Conservation (phyloP, 345 rosid species). For the Trapa incisa region DNA sequence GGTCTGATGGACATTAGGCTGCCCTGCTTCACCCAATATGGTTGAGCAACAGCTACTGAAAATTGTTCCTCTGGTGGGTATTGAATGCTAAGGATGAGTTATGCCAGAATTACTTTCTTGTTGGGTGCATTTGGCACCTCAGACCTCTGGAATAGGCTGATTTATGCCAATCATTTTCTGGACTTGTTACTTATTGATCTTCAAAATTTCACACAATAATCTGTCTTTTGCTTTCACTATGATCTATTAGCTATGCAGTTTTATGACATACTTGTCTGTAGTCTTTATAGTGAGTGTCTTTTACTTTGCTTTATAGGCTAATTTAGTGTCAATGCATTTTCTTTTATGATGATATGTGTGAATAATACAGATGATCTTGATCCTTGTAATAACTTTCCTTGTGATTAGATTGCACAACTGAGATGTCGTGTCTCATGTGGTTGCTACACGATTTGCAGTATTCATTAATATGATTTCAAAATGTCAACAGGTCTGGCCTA, state of each 20-base stretch:
- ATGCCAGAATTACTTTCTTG: not conserved
- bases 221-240: not conserved
- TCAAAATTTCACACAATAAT: not conserved
- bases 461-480: not conserved
- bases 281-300: too few species aligned
- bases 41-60: not conserved
- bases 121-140: not conserved
- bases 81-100: not conserved
- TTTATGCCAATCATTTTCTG: not conserved
- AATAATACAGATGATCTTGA: not conserved
- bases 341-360: not conserved
- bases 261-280: not conserved
- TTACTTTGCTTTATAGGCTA: not conserved
- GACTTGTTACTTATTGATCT: not conserved
- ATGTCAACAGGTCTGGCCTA: slow-evolving; percentile 63
- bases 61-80: not conserved
- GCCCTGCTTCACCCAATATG: not conserved
- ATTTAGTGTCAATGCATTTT: not conserved
- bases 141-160: not conserved
- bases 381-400: not conserved
- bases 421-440: not conserved
- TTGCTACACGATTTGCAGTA: not conserved
- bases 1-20: not conserved
- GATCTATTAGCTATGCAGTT: not conserved
- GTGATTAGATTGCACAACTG: not conserved